Evolutionary conservation across 257 asterid species (phyloP).

Genomic region (Anisodus tanguticus): DNA sequence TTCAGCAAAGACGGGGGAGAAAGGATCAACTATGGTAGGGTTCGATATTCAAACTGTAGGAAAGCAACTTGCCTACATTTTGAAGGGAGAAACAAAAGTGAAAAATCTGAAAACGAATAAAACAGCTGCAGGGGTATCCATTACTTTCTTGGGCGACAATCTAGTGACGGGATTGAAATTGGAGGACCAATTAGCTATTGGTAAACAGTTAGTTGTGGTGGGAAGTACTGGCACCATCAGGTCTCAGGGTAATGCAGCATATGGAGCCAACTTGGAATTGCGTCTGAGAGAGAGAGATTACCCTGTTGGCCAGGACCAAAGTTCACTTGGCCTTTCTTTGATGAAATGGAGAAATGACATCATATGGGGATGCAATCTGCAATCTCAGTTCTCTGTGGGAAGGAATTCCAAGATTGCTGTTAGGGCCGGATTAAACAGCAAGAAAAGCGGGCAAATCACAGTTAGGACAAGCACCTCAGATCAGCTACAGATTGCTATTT

Average conservation of each 20-base stretch:
- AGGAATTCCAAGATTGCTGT: constrained; percentile 41
- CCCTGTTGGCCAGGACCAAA: constrained; percentile 38
- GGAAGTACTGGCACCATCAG: constrained; percentile 43
- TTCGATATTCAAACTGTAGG: constrained; percentile 40
- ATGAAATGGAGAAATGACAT: constrained; percentile 47
- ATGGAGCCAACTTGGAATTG: constrained; percentile 45
- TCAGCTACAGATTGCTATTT: constrained; percentile 52
- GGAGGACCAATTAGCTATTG: constrained; percentile 45
- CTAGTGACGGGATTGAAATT: constrained; percentile 38
- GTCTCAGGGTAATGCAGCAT: constrained; percentile 46
- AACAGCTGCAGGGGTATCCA: constrained; percentile 46
- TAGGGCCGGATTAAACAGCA: constrained; percentile 48
- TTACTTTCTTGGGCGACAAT: constrained; percentile 42
- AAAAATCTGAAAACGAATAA: constrained; percentile 34
- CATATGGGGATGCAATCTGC: constrained; percentile 49
- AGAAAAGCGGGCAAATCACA: constrained; percentile 52
- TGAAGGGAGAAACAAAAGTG: constrained; percentile 41
- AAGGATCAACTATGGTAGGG: constrained; percentile 46
- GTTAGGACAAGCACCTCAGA: constrained; percentile 60
- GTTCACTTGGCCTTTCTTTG: constrained; percentile 45
- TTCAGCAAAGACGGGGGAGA: constrained; percentile 41
- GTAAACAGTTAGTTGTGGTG: constrained; percentile 37
- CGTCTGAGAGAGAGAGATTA: constrained; percentile 37
- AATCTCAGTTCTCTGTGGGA: constrained; percentile 46
- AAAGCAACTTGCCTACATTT: constrained; percentile 37